Evolutionary conservation across 768 basidiomycete genomes (phyloP).

Genomic region (Mycena galopus): DNA sequence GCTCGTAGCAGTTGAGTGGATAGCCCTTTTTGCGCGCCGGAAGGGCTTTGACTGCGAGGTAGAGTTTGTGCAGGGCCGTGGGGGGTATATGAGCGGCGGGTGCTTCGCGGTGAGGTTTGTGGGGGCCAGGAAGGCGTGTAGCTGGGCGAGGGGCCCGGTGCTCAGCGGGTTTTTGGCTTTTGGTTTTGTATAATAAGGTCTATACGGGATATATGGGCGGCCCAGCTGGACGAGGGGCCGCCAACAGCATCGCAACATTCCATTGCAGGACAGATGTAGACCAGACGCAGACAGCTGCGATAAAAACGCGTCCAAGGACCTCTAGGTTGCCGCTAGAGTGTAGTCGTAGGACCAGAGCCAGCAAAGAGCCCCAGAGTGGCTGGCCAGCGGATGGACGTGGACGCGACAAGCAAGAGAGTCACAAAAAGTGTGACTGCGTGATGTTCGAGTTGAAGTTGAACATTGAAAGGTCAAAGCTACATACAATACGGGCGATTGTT

Average conservation of each 20-base stretch:
- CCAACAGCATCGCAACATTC: constrained; percentile 84
- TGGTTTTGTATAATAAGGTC: constrained; percentile 1
- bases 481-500: no score
- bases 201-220: constrained; percentile 17
- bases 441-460: no score
- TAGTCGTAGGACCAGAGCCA: not conserved
- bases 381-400: constrained; percentile 7
- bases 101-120: constrained; percentile 28
- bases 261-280: constrained; percentile 64
- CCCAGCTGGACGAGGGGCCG: constrained; percentile 36
- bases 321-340: no score
- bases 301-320: not conserved
- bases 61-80: constrained; percentile 54
- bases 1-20: constrained; percentile 50
- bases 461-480: no score
- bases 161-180: constrained; percentile 7
- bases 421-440: no score
- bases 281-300: constrained; percentile 20
- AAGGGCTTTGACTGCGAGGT: constrained; percentile 50
- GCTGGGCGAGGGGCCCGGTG: constrained; percentile 31
- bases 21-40: constrained; percentile 40
- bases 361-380: not conserved
- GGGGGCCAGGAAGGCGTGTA: constrained; percentile 42
- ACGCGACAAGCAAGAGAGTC: constrained; percentile 4
- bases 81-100: constrained; percentile 42